A percentile compares a stretch with the other conserved stretches of the same genome.
phyloP scores from a whole-genome alignment of 1,139 yeast species.

The Sugiyamaella japonica region DNA sequence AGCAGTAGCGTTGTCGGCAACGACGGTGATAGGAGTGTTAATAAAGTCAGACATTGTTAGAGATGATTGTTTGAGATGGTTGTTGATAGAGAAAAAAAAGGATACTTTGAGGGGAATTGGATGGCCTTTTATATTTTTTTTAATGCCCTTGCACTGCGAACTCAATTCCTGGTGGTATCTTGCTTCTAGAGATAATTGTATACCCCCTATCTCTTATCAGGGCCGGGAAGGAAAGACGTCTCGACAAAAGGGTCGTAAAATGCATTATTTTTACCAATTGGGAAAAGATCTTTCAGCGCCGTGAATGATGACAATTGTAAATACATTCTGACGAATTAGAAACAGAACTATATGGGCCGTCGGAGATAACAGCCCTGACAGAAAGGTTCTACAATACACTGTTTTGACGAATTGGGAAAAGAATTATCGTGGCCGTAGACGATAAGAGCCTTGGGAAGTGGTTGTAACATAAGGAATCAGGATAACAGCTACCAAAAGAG shows the following conservation, averaged over 20 bases:
- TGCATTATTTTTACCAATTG: too few species aligned
- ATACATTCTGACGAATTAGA: too few species aligned
- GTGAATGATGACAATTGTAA: too few species aligned
- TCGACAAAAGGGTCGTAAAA: too few species aligned
- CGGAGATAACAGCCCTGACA: too few species aligned
- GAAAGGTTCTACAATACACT: neutral
- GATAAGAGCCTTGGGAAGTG: neutral
- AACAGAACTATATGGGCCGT: too few species aligned
- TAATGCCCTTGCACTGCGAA: neutral
- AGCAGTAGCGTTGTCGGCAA: conserved; percentile 14
- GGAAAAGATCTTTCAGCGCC: too few species aligned
- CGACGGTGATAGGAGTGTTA: conserved; percentile 16
- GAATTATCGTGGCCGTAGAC: neutral
- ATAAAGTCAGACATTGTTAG: conserved; percentile 21
- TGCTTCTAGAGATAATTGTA: too few species aligned
- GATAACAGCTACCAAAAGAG: neutral
- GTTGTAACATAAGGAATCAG: neutral
- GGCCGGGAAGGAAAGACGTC: too few species aligned
- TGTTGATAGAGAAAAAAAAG: neutral
- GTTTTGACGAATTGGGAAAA: too few species aligned
- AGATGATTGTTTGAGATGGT: neutral
- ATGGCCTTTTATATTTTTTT: neutral
- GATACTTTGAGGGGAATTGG: neutral
- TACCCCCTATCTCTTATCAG: too few species aligned
- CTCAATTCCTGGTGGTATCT: neutral